phyloP scores from a whole-genome alignment of 2,329 filamentous ascomycete species.

The Fusarium agapanthi region DNA sequence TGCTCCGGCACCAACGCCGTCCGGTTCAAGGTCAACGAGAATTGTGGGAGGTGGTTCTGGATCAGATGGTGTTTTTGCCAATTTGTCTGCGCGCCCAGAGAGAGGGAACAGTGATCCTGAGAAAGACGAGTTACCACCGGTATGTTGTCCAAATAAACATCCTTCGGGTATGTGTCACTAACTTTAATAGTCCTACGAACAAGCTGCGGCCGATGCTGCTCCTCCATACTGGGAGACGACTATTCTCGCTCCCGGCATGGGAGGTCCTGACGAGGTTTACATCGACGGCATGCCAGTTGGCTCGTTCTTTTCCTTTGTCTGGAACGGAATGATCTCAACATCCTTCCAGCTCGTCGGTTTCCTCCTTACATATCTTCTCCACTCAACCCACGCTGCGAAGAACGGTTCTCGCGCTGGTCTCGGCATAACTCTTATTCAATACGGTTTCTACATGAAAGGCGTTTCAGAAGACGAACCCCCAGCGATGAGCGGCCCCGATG shows the following conservation, averaged over 20 bases:
- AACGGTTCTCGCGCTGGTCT: slow-evolving; percentile 95
- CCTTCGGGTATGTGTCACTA: slow-evolving; percentile 40
- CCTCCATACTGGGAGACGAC: slow-evolving; percentile 99
- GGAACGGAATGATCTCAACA: slow-evolving; percentile 97
- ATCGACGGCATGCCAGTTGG: slow-evolving; percentile 95
- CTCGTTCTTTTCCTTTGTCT: slow-evolving; percentile 85
- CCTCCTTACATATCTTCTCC: slow-evolving; percentile 95
- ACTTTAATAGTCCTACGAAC: slow-evolving; percentile 84
- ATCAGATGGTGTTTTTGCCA: slow-evolving; percentile 96
- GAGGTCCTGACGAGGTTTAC: slow-evolving; percentile 93
- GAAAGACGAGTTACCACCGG: slow-evolving; percentile 90
- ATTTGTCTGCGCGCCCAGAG: slow-evolving; percentile 90
- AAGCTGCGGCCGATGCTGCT: slow-evolving; percentile 94
- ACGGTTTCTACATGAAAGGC: slow-evolving; percentile 93
- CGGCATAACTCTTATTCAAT: slow-evolving; percentile 94
- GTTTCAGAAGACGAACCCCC: slow-evolving; percentile 55
- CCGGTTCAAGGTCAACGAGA: slow-evolving; percentile 52
- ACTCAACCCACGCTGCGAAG: slow-evolving; percentile 98
- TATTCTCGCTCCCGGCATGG: slow-evolving; percentile 90
- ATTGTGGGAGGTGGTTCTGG: slow-evolving; percentile 78
- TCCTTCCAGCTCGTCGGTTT: slow-evolving; percentile 98
- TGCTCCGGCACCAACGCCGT: slow-evolving; percentile 38
- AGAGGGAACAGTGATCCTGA: slow-evolving; percentile 78
- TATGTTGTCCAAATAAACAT: slow-evolving; percentile 59
- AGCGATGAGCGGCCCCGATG: slow-evolving; percentile 61